phyloP scores from a whole-genome alignment of 169 alveolate species.

The Ichthyophthirius multifiliis region DNA sequence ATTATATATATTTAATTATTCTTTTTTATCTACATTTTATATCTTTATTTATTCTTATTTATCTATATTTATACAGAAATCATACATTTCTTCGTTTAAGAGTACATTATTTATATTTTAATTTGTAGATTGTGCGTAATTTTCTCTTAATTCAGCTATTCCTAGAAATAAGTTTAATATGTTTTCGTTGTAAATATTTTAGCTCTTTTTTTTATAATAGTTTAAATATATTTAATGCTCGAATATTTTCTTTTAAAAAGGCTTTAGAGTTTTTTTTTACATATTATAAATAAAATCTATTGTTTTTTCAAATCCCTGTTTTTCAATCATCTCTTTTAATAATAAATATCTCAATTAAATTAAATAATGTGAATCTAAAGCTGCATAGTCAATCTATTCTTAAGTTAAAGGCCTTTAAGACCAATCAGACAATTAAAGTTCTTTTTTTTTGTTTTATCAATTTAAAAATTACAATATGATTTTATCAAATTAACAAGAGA shows the following conservation, averaged over 20 bases:
- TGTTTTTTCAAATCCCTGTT: not conserved
- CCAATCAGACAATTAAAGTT: constrained; percentile 72
- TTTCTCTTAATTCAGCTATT: not conserved
- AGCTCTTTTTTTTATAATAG: too few species aligned
- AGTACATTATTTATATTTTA: not conserved
- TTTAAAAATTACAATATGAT: constrained; percentile 53
- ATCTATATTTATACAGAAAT: not conserved
- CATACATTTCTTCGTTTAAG: not conserved
- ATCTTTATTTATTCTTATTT: not conserved
- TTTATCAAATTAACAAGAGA: constrained; percentile 55
- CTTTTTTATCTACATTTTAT: not conserved
- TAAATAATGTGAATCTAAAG: constrained; percentile 64
- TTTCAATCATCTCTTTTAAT: not conserved
- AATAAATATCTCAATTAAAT: constrained; percentile 47
- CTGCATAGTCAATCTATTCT: constrained; percentile 73
- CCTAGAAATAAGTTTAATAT: not conserved
- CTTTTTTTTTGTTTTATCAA: constrained; percentile 45
- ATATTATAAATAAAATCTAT: not conserved
- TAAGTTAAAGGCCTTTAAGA: constrained; percentile 68
- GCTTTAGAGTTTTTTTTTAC: not conserved
- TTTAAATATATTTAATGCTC: too few species aligned
- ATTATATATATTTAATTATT: not conserved
- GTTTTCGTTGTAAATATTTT: too few species aligned
- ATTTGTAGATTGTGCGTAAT: not conserved
- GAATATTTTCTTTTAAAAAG: not conserved